Percentiles rank a stretch among this genome's conserved stretches.
These are phyloP conservation scores for Letharia lupina DNA, from an alignment of 495 filamentous ascomycete species.

Conservation along the genomic window DNA sequence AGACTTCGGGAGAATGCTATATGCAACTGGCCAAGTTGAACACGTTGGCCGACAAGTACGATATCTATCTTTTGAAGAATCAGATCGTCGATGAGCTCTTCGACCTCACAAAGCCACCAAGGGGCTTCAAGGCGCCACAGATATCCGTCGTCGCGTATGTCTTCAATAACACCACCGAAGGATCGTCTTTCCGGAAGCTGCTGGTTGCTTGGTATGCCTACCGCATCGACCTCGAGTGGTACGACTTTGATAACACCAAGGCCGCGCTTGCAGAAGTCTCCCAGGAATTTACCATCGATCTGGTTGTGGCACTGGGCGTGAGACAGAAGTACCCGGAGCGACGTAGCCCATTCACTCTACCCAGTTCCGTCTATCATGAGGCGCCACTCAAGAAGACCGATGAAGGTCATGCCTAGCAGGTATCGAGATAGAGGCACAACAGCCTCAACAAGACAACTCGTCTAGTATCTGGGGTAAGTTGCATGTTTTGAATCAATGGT, in stretches of 20 bases:
- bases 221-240: not conserved
- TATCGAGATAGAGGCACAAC: not conserved
- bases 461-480: not conserved
- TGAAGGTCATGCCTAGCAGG: not conserved
- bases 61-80: slow-evolving; percentile 8
- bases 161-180: not conserved
- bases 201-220: slow-evolving; percentile 1
- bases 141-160: not conserved
- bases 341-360: not conserved
- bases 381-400: too few species aligned
- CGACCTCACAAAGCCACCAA: not conserved
- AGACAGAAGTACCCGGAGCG: not conserved
- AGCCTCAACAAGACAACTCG: not conserved
- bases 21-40: slow-evolving; percentile 7
- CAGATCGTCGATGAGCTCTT: slow-evolving; percentile 1
- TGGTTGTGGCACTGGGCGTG: not conserved
- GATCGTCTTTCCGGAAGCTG: slow-evolving; percentile 4
- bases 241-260: not conserved
- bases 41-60: slow-evolving; percentile 10
- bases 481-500: not conserved
- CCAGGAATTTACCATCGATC: not conserved
- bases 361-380: not conserved
- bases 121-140: not conserved
- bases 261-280: not conserved
- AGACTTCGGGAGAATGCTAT: not conserved